Conservation (phyloP, 2,329 filamentous ascomycete genomes). For the Chrysoporthe austroafricana region DNA sequence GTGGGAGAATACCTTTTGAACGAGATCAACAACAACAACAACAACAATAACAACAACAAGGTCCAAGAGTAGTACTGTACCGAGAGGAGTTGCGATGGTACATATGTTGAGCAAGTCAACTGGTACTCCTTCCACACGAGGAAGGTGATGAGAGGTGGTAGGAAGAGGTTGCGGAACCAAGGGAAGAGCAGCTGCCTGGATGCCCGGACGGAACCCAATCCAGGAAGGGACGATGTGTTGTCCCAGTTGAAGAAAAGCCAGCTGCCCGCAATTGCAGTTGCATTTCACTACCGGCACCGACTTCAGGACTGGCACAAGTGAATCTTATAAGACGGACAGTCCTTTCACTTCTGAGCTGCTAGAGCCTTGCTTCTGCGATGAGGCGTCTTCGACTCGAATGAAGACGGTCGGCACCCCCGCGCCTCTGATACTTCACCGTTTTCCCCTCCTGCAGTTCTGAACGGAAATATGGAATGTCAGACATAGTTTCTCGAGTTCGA, state of each 20-base stretch:
- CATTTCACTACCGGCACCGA: background rate
- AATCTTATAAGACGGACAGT: background rate
- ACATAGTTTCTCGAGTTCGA: background rate
- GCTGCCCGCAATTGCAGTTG: conserved; percentile 1
- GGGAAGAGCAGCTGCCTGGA: conserved; percentile 27
- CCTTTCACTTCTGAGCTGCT: background rate
- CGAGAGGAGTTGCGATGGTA: conserved; percentile 22
- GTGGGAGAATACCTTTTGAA: conserved; percentile 15
- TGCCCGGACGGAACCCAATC: background rate
- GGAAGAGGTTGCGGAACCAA: conserved; percentile 21
- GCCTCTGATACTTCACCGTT: background rate
- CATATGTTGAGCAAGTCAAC: conserved; percentile 1
- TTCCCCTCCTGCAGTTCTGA: background rate
- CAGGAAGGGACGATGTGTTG: conserved; percentile 14
- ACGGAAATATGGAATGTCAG: background rate
- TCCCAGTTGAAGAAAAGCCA: background rate
- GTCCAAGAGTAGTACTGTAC: conserved; percentile 9
- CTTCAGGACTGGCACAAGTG: background rate
- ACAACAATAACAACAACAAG: conserved; percentile 2
- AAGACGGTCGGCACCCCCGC: background rate
- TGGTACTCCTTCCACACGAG: conserved; percentile 2
- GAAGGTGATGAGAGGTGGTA: conserved; percentile 2
- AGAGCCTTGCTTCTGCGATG: background rate
- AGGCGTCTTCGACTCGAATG: background rate
- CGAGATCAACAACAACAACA: conserved; percentile 2